A percentile compares a stretch with the other conserved stretches of the same genome.
These are phyloP conservation scores for Cryomyces minteri DNA, from an alignment of 495 filamentous ascomycete species.

Conservation along the genomic window DNA sequence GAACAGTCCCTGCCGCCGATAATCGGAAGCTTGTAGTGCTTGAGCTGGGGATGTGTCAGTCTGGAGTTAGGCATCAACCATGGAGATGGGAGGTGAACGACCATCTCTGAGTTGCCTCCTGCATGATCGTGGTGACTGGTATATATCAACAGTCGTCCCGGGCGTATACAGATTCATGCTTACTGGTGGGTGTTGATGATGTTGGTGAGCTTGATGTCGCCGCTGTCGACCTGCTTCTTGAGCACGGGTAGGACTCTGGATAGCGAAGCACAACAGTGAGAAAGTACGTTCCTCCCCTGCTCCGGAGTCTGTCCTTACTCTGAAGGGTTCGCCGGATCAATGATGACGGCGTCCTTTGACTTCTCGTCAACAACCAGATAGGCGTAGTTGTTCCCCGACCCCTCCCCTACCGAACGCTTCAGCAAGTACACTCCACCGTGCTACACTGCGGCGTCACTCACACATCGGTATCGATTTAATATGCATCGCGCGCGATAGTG, in stretches of 20 bases:
- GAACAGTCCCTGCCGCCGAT: constrained; percentile 81
- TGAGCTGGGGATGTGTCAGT: constrained; percentile 50
- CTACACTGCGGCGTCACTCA: constrained; percentile 53
- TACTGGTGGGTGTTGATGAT: constrained; percentile 98
- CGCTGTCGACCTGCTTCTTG: constrained; percentile 46
- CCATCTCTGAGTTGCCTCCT: constrained; percentile 72
- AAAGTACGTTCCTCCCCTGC: too few species aligned
- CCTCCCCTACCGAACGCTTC: too few species aligned
- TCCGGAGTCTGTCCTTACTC: constrained; percentile 74
- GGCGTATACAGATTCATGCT: too few species aligned
- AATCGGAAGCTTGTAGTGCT: constrained; percentile 46
- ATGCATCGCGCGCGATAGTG: constrained; percentile 51
- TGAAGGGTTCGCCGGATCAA: constrained; percentile 82
- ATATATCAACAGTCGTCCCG: not conserved
- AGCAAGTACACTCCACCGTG: too few species aligned
- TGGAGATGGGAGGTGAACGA: constrained; percentile 21
- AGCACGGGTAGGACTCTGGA: constrained; percentile 64
- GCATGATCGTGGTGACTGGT: constrained; percentile 92
- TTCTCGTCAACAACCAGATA: constrained; percentile 88
- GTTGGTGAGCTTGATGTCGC: constrained; percentile 62
- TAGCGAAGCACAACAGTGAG: not conserved
- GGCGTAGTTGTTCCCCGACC: constrained; percentile 85
- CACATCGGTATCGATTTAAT: constrained; percentile 97
- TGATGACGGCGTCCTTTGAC: constrained; percentile 78
- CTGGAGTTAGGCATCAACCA: too few species aligned